These are phyloP conservation scores for Cicer cuneatum DNA, from an alignment of 306 rosid genomes.

Conservation along the genomic window DNA sequence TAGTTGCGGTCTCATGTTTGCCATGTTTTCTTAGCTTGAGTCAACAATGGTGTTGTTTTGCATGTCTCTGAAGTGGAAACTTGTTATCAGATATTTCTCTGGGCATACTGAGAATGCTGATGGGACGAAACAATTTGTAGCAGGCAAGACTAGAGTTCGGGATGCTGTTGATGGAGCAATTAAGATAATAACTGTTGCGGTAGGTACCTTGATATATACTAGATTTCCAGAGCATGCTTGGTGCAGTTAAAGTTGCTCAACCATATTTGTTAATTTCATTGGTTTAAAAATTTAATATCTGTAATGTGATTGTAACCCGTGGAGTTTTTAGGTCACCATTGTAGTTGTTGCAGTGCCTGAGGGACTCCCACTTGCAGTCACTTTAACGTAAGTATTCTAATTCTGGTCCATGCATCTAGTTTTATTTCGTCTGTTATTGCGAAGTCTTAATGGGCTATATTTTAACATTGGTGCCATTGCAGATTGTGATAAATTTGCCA, in stretches of 20 bases:
- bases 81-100: conserved; percentile 76
- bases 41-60: conserved; percentile 16
- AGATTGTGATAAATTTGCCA: conserved; percentile 13
- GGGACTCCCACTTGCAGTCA: conserved; percentile 97
- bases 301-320: conserved; percentile 22
- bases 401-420: conserved; percentile 7
- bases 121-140: conserved; percentile 60
- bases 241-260: conserved; percentile 14
- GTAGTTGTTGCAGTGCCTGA: conserved; percentile 99
- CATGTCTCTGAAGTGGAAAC: conserved; percentile 37
- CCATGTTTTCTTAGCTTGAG: conserved; percentile 10
- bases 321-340: conserved; percentile 79
- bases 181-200: conserved; percentile 93
- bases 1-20: conserved; percentile 33
- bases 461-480: conserved; percentile 6
- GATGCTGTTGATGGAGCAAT: conserved; percentile 86
- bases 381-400: conserved; percentile 80
- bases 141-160: conserved; percentile 74
- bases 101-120: conserved; percentile 67
- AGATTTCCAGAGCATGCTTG: conserved; percentile 15
- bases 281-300: conserved; percentile 32
- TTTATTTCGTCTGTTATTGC: conserved; percentile 20
- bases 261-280: background rate
- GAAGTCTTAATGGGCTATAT: conserved; percentile 9
- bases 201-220: conserved; percentile 50